Evolutionary conservation across 1,139 yeast species (phyloP).

Genomic region (Geotrichum reessii): DNA sequence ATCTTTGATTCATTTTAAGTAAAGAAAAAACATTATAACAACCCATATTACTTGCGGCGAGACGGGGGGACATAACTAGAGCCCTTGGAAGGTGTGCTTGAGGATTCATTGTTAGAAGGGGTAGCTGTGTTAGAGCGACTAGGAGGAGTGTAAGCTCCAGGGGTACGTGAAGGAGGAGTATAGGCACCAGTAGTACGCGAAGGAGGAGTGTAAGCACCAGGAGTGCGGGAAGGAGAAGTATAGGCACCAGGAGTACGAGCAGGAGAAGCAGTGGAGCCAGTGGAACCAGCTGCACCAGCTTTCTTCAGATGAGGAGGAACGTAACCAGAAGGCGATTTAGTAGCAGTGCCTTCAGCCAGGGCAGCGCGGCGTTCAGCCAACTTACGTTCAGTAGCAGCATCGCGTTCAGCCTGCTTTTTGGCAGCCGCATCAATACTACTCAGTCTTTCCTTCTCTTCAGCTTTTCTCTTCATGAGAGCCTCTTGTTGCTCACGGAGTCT

Average conservation of each 20-base stretch:
- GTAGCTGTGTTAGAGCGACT: background rate
- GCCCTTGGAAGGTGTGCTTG: background rate
- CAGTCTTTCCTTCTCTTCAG: constrained; percentile 23
- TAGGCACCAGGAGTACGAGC: constrained; percentile 7
- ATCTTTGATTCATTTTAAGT: background rate
- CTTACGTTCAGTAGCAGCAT: constrained; percentile 18
- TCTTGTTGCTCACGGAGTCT: constrained; percentile 33
- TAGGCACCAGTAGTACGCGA: constrained; percentile 4
- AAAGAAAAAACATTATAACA: background rate
- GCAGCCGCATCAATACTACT: constrained; percentile 15
- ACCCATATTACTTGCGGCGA: background rate
- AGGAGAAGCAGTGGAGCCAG: constrained; percentile 1
- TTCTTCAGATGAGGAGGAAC: constrained; percentile 13
- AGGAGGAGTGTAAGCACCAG: constrained; percentile 14
- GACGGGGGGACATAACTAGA: constrained; percentile 1
- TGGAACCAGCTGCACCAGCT: constrained; percentile 2
- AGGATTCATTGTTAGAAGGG: background rate
- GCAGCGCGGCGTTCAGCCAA: constrained; percentile 21
- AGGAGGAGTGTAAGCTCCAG: constrained; percentile 11
- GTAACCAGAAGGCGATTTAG: constrained; percentile 13
- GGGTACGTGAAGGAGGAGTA: constrained; percentile 3
- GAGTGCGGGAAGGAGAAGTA: constrained; percentile 8
- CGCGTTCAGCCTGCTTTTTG: constrained; percentile 16
- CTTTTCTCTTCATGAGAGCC: constrained; percentile 27
- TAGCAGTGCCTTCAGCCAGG: constrained; percentile 5